Base-by-base conservation (phyloP, 148 eudicot genomes). In the Nyssa sinensis region DNA sequence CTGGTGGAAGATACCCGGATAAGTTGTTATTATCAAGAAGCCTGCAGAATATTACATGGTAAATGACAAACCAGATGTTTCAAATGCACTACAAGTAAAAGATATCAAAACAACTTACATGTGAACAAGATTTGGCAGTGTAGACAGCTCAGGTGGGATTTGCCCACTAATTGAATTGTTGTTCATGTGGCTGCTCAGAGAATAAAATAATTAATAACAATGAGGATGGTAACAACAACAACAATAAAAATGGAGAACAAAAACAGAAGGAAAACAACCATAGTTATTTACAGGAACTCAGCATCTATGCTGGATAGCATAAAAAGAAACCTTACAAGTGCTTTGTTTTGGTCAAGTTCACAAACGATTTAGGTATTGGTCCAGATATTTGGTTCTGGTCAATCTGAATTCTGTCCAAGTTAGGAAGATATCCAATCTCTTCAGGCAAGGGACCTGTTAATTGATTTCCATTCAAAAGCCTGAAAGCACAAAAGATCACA, bases 391-490 rank as follows among this genome's bases (percentile, higher is more conserved):
- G 34, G 69, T 92, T 92, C 79, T 83, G 83, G 74, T 92, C 97
- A 79, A 92, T 88, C 69, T 92, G 94, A 68, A 90, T 83, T 71
- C 89, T 80, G 75, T 82, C 77, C 64, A 92, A 73, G 66, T 86
- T 77, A 25, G 88, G 87, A 73, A 92, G 92, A 84, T 77, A 78
- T 25, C 94, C 94, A 33, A 90, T 72, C 80, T 90, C 93, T 34
- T 88, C 97, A 64, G 97, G 98, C 77, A 94, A 88, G 30, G 86
- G 67, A 47, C 98, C 98, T 44, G 89, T 85, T 64, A 94, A 79
- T 66, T 88, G 82, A 79, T 94, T 94, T 75, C 98, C 98, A 66
- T 84, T 94, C 81, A 94, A 79, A 33, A 94, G 91, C 86, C 92
- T 90, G 79, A 17, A 80, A 66, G 69, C 66, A 37, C 76, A 78